Evolutionary conservation across 1,284 basidiomycete species (phyloP), one percentile per base, ranked within the genome.

Genomic region (Polyporus tsugae): DNA sequence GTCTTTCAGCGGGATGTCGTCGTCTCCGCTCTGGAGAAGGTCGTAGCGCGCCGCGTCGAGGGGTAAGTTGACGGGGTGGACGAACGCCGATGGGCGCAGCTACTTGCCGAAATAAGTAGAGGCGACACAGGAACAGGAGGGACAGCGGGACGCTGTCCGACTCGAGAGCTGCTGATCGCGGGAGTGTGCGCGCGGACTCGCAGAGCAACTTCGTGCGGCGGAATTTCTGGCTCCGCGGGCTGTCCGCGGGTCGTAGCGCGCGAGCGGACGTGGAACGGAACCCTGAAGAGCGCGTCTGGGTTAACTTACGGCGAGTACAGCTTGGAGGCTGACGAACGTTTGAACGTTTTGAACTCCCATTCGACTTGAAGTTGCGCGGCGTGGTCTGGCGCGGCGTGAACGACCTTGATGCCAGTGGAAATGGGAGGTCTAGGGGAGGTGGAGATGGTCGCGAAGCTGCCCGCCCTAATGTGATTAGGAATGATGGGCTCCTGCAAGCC

Each of bases 401-500:
- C 67, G n/a, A 67, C 42, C 63, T 74, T 73, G 62, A 38, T 64
- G 25, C 57, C 73, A 25, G 67, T 2, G n/a, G n/a, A n/a, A 29
- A 2, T 33, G n/a, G 65, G 35, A 15, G n/a, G 60, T 22, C 71
- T 67, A 25, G 59, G 59, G 44, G 60, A 38, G 35, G n/a, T 63
- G 63, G 60, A 72, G 35, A 72, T 41, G 25, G 69, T 63, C 3
- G 70, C 65, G 62, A 60, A 71, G 62, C 74, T 75, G 33, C 73
- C 73, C 15, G 67, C 63, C 3, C 73, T 71, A 42, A 74, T 71
- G 60, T 57, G 55, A 44, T 42, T 46, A 2, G 2, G 29, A 29
- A 29, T 29, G 29, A 2, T 29, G 2, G 29, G 39, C 15, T 41
- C 13, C 13, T 41, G 39, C 11, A 11, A 29, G 29, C 29, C 29